Percentiles rank a stretch among this genome's conserved stretches.
phyloP scores from a whole-genome alignment of 2,329 filamentous ascomycete genomes.

The Pyrenophora teres region DNA sequence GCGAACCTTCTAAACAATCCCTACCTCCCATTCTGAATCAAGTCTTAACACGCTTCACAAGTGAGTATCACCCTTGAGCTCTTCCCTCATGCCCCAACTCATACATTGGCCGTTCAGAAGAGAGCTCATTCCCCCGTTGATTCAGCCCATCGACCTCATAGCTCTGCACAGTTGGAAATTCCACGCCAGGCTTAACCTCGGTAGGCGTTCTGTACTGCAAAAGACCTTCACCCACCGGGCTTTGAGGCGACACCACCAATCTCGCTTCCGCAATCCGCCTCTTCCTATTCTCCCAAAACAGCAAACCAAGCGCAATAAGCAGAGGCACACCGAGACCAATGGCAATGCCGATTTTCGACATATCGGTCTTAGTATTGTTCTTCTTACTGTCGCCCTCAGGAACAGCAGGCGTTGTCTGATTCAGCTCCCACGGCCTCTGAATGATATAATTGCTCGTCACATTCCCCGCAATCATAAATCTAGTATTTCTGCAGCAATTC shows the following conservation, averaged over 20 bases:
- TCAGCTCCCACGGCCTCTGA: not conserved
- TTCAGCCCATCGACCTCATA: not conserved
- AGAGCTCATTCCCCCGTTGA: not conserved
- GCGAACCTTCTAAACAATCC: too few species aligned
- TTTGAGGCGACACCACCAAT: not conserved
- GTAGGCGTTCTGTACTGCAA: not conserved
- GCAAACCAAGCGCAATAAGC: not conserved
- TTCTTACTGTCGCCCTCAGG: too few species aligned
- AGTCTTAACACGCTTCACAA: too few species aligned
- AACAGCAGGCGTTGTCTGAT: too few species aligned
- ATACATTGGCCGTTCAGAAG: not conserved
- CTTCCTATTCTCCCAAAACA: slow-evolving; percentile 3
- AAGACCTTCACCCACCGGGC: too few species aligned
- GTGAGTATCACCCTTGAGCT: not conserved
- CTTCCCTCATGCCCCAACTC: not conserved
- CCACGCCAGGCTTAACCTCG: too few species aligned
- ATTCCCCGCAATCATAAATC: not conserved
- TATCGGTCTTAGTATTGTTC: too few species aligned
- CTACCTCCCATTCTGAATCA: too few species aligned
- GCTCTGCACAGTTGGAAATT: not conserved
- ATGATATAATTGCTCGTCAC: not conserved
- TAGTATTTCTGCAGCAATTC: not conserved
- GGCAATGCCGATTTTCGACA: too few species aligned
- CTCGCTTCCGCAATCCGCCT: not conserved
- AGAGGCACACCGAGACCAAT: not conserved